phyloP scores from a whole-genome alignment of 228 moss, liverwort and hornwort species.

The Sphagnum magellanicum region DNA sequence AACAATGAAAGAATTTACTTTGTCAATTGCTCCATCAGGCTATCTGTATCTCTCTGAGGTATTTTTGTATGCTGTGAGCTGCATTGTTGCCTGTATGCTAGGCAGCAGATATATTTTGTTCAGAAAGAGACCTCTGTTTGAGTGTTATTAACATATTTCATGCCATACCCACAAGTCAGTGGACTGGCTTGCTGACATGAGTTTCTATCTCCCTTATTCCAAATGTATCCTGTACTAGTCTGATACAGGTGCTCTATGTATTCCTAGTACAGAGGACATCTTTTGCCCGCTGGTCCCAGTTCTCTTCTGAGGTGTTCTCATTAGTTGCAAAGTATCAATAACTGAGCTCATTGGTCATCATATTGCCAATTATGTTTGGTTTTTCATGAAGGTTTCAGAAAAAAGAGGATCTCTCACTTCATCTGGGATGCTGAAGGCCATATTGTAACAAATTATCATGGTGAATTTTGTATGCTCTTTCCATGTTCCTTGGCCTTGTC shows the following conservation, averaged over 20 bases:
- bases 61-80: not conserved
- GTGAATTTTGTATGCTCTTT: constrained; percentile 10
- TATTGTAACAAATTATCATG: constrained; percentile 61
- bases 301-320: too few species aligned
- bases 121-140: constrained; percentile 33
- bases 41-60: constrained; percentile 47
- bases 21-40: constrained; percentile 31
- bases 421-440: constrained; percentile 68
- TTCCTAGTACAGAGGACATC: too few species aligned
- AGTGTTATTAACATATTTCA: constrained; percentile 57
- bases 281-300: too few species aligned
- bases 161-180: constrained; percentile 57
- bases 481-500: too few species aligned
- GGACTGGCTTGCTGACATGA: constrained; percentile 52
- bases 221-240: too few species aligned
- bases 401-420: constrained; percentile 59
- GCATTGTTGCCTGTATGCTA: too few species aligned
- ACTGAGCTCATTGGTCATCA: too few species aligned
- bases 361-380: not conserved
- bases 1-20: constrained; percentile 51
- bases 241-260: too few species aligned
- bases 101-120: too few species aligned
- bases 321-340: too few species aligned
- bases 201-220: too few species aligned
- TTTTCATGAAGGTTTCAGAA: constrained; percentile 48